phyloP scores from a whole-genome alignment of 768 basidiomycete species.

The Dioszegia crocea region DNA sequence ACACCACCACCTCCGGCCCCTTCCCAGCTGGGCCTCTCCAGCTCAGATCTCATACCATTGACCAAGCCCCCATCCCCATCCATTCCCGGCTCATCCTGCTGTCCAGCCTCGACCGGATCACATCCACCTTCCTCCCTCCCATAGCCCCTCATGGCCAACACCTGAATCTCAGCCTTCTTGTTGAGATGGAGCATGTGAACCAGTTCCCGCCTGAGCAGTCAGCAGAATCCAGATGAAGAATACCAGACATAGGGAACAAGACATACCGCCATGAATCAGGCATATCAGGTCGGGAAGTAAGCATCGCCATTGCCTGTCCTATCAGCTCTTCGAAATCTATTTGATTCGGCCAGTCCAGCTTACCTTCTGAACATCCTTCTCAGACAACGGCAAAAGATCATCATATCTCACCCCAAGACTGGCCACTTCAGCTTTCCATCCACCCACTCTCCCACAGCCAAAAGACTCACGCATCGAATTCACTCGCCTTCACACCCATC shows the following conservation, averaged over 20 bases:
- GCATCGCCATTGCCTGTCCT: constrained; percentile 33
- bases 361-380: constrained; percentile 29
- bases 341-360: neutral
- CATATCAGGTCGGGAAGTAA: constrained; percentile 19
- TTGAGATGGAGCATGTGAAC: constrained; percentile 70
- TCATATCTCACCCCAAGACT: constrained; percentile 64
- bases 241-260: too few relatives aligned
- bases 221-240: neutral
- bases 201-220: constrained; percentile 65
- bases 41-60: neutral
- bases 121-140: too few relatives aligned
- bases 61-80: too few relatives aligned
- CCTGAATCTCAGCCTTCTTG: constrained; percentile 90
- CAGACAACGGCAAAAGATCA: constrained; percentile 58
- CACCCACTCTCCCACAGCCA: neutral
- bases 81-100: too few relatives aligned
- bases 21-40: neutral
- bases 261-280: constrained; percentile 40
- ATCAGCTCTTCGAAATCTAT: neutral
- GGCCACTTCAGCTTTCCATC: neutral
- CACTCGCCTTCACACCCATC: constrained; percentile 71
- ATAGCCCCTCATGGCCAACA: constrained; percentile 11
- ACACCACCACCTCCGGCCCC: neutral
- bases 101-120: too few relatives aligned
- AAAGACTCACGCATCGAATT: constrained; percentile 59